Evolutionary conservation across 257 asterid species (phyloP).

Genomic region (Solanum microdontum): DNA sequence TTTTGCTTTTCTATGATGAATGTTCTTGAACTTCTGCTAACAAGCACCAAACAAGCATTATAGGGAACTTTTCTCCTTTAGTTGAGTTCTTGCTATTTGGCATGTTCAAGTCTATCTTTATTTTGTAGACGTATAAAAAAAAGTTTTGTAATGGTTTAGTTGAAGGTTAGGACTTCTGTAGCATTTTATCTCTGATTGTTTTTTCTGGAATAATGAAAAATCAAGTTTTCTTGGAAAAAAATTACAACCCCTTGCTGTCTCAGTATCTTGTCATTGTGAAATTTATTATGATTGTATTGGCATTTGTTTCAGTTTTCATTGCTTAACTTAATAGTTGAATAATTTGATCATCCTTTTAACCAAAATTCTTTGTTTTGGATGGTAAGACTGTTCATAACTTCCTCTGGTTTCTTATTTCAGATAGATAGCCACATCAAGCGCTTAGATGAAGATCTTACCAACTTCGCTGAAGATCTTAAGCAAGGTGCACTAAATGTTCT

Average conservation of each 20-base stretch:
- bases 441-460: constrained; percentile 86
- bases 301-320: not conserved
- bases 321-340: not conserved
- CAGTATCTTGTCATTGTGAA: not conserved
- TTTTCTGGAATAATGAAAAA: not conserved
- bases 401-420: constrained; percentile 32
- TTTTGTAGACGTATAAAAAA: not conserved
- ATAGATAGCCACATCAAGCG: constrained; percentile 93
- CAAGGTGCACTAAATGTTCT: constrained; percentile 46
- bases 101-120: not conserved
- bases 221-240: not conserved
- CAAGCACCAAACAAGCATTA: not conserved
- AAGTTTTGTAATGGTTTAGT: not conserved
- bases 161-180: not conserved
- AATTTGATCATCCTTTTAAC: not conserved
- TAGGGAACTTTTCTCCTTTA: not conserved
- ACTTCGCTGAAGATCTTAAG: constrained; percentile 92
- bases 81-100: not conserved
- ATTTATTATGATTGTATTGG: not conserved
- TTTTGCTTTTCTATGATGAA: not conserved
- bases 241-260: not conserved
- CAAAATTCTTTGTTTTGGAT: not conserved
- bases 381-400: not conserved
- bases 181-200: not conserved
- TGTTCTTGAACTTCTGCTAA: not conserved